Evolutionary conservation across 805 yeast genomes (phyloP), one percentile per base, ranked within the genome.

Genomic region (Zygoascus flipseniorum): DNA sequence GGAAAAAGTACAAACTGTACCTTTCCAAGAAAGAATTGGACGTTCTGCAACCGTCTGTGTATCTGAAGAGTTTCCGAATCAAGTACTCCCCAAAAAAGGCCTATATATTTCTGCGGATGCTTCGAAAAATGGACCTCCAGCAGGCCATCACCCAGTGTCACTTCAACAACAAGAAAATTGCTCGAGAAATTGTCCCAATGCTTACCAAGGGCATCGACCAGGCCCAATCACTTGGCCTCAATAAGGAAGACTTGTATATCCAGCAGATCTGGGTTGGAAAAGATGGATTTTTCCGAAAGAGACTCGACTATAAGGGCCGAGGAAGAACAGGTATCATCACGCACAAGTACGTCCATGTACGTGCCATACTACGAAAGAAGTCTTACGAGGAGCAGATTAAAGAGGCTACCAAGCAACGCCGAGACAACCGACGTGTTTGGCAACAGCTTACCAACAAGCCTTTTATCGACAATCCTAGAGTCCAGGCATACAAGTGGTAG

Each of bases 71-170:
- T 10, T 83, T 76, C 74, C 79, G 98, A 69, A 77, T 90, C 61
- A 88, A 88, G 68, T 79, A 90, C n/a, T 83, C 95, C 5, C 79
- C 85, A 74, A 92, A 92, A 71, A 92, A 92, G 71, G 88, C 93
- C 46, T 88, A 88, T 10, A 74, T 82, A 42, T 85, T 89, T 48
- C 75, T 87, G 59, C 77, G 97, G 60, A 80, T 89, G 64, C 78
- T 90, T 54, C 78, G 87, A 54, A 84, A 84, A 35, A 71, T 86
- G 69, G 77, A 81, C 51, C 81, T 87, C 37, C 79, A 82, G 60
- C 80, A 79, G 44, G 98, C 97, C 51, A 85, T 92, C 60, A 88
- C 92, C 43, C 97, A 90, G 72, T 83, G 90, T 61, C 97, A 92
- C 69, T 92, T 92, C 74, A 81, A 82, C 66, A 77, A 82, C 48